These are phyloP conservation scores for Flagelloscypha sp. DNA, from an alignment of 768 basidiomycete genomes.

Conservation along the genomic window DNA sequence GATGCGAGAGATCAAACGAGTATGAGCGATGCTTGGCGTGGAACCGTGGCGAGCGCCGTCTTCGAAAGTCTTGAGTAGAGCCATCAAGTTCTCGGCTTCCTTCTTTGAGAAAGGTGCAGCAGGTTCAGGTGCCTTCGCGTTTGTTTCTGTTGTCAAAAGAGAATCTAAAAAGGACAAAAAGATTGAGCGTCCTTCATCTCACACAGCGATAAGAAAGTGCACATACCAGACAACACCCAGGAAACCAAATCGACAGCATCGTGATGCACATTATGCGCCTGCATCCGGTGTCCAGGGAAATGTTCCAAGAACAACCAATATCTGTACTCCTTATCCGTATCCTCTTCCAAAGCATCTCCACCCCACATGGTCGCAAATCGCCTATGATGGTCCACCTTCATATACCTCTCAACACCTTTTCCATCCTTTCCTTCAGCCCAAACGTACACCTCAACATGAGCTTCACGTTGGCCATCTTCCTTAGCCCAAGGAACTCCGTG, in stretches of 20 bases:
- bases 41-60: conserved; percentile 25
- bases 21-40: conserved; percentile 42
- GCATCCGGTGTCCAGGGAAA: conserved; percentile 63
- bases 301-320: conserved; percentile 79
- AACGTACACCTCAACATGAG: conserved; percentile 44
- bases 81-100: conserved; percentile 70
- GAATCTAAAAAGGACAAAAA: background rate
- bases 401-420: conserved; percentile 18
- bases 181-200: no score
- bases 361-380: conserved; percentile 14
- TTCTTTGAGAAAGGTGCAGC: conserved; percentile 66
- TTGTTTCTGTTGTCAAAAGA: conserved; percentile 3
- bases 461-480: conserved; percentile 19
- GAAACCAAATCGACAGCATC: conserved; percentile 72
- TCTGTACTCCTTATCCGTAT: conserved; percentile 65
- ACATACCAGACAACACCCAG: conserved; percentile 71
- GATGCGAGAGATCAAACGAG: conserved; percentile 61
- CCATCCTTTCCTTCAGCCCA: conserved; percentile 47
- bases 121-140: conserved; percentile 9
- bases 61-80: conserved; percentile 41
- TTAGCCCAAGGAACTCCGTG: no score
- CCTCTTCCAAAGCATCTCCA: conserved; percentile 49
- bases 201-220: background rate
- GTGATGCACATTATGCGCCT: conserved; percentile 45
- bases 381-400: conserved; percentile 19